phyloP scores from a whole-genome alignment of 2,329 filamentous ascomycete species.

The Ambrosiella cleistominuta region DNA sequence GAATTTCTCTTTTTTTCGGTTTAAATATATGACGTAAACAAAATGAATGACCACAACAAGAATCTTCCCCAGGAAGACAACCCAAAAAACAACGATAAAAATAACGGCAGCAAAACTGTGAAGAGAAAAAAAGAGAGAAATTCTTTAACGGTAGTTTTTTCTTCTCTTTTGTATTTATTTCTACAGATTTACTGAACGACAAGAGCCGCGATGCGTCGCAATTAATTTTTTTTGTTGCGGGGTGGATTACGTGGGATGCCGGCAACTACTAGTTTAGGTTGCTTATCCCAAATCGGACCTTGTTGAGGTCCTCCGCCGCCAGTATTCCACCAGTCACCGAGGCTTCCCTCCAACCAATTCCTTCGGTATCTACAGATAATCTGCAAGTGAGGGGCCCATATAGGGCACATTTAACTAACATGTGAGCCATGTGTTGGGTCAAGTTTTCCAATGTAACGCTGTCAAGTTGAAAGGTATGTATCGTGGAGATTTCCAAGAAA shows the following conservation, averaged over 20 bases:
- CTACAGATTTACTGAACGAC: background rate
- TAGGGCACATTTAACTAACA: too few relatives aligned
- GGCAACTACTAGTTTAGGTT: background rate
- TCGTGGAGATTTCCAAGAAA: too few relatives aligned
- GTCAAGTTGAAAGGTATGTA: too few relatives aligned
- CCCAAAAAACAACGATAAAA: constrained; percentile 3
- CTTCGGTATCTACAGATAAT: too few relatives aligned
- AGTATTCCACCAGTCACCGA: too few relatives aligned
- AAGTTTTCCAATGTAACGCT: too few relatives aligned
- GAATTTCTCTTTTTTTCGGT: background rate
- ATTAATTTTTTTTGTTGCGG: too few relatives aligned
- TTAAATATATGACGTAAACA: background rate
- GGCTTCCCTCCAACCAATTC: too few relatives aligned
- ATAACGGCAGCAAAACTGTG: constrained; percentile 1
- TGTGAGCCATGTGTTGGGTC: too few relatives aligned
- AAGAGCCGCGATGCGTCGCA: too few relatives aligned
- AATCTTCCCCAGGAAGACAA: constrained; percentile 7
- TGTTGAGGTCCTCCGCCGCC: background rate
- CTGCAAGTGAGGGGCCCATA: too few relatives aligned
- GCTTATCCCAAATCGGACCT: background rate
- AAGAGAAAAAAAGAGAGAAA: constrained; percentile 1
- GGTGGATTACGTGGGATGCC: background rate
- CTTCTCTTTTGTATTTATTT: background rate
- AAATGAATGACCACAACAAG: background rate
- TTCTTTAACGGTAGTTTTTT: background rate